Conservation (phyloP, 768 basidiomycete genomes). For the Trametes cingulata region DNA sequence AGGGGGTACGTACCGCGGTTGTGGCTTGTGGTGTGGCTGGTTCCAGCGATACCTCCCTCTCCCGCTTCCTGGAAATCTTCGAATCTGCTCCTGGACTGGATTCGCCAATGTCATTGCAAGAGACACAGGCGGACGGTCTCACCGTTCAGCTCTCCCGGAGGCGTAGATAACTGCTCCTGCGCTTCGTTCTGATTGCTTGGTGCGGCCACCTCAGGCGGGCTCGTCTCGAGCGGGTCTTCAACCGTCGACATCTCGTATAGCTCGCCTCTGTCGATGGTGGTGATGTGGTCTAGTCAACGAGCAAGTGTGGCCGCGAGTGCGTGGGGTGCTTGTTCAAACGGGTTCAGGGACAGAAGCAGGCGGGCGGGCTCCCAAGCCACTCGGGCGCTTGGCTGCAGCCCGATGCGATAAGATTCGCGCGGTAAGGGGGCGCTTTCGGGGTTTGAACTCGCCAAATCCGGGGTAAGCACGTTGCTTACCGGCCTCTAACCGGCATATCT, state of each 20-base stretch:
- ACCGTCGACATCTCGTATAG: background rate
- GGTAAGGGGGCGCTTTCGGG: slow-evolving; percentile 6
- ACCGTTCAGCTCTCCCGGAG: slow-evolving; percentile 17
- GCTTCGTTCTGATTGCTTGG: background rate
- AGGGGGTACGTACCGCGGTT: slow-evolving; percentile 32
- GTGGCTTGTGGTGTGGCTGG: slow-evolving; percentile 45
- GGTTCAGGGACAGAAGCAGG: slow-evolving; percentile 22
- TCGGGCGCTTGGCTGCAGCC: slow-evolving; percentile 5
- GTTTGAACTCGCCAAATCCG: background rate
- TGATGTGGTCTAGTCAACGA: slow-evolving; percentile 3
- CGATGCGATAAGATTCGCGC: slow-evolving; percentile 14
- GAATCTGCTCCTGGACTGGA: slow-evolving; percentile 33
- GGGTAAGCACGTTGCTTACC: slow-evolving; percentile 6
- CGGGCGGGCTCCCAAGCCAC: slow-evolving; percentile 17
- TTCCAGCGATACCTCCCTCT: slow-evolving; percentile 77
- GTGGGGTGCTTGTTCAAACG: slow-evolving; percentile 23
- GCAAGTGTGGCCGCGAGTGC: slow-evolving; percentile 7
- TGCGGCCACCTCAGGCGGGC: background rate
- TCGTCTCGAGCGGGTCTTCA: slow-evolving; percentile 1
- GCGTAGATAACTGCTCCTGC: slow-evolving; percentile 12
- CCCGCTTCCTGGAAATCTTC: slow-evolving; percentile 67
- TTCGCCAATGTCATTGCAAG: background rate
- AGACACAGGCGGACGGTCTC: background rate
- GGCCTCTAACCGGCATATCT: background rate
- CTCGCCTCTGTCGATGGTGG: slow-evolving; percentile 1